Base-by-base conservation (phyloP, 2,329 filamentous ascomycete species). In the Periconia digitata region DNA sequence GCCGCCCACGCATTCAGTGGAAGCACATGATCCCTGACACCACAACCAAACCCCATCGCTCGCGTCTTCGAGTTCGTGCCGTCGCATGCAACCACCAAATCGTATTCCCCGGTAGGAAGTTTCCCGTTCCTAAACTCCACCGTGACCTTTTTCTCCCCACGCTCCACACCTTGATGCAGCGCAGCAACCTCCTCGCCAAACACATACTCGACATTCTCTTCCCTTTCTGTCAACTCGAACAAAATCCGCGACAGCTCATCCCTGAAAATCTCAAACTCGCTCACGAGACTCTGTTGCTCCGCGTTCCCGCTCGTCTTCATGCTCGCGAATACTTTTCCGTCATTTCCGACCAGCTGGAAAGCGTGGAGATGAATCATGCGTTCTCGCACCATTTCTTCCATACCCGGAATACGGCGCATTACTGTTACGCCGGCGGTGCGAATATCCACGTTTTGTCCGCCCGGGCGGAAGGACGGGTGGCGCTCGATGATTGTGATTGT, bases 361-460 rank as follows among this genome's bases (percentile, higher is more conserved):
- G 73, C 72, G 34, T 60, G 54, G 55, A 76, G 73, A 12, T 60
- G 53, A 1, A 68, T 70, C 4, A 55, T 54, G 2, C 56, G 56
- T 1, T 56, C 51, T 3, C 68, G 63, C 17, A 77, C 61, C 0
- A 54, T 54, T 3, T 53, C 53, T 40, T 72, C 66, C 27, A 76
- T 58, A 5, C 72, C 72, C 15, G 44, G 24, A 54, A 75, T 67
- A 17, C 60, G 64, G 27, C 60, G 56, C 51, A 76, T 70, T 20
- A 75, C 58, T 7, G 70, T 57, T 17, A 76, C 60, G 2, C 71
- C 73, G 1, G 64, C 56, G 16, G 62, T 70, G 36, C 74, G 72
- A 6, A 77, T 64, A 52, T 77, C 75, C 37, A 76, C 58, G 37
- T 71, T 66, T 42, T 74, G 72, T 2, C 75, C 75, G n/a, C 66